Evolutionary conservation across 306 rosid species (phyloP).

Genomic region (Hylodesmum podocarpum): DNA sequence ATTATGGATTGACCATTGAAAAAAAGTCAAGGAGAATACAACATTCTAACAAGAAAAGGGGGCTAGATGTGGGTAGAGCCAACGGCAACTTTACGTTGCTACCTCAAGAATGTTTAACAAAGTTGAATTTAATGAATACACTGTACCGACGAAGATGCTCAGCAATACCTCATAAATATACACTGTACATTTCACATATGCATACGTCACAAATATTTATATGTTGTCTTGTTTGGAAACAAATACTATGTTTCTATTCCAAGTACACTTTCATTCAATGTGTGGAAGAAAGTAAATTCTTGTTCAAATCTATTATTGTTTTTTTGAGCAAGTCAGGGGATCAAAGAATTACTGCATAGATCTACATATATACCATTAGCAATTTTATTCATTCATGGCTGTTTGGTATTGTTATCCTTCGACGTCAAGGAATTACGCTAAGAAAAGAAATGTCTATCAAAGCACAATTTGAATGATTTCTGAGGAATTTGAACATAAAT

Average conservation of each 20-base stretch:
- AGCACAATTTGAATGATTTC: neutral
- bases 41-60: neutral
- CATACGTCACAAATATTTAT: neutral
- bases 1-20: neutral
- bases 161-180: neutral
- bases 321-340: no score
- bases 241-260: neutral
- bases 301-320: neutral
- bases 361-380: neutral
- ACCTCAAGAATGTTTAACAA: neutral
- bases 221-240: neutral
- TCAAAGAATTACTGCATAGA: neutral
- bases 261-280: neutral
- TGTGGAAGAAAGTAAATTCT: neutral
- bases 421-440: neutral
- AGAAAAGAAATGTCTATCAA: neutral
- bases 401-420: neutral
- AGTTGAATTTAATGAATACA: neutral
- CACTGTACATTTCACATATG: neutral
- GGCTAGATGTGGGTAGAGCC: neutral
- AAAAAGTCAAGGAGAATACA: neutral
- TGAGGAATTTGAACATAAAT: neutral
- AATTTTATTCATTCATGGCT: neutral
- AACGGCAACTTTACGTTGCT: neutral
- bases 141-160: neutral